Conservation (phyloP, 768 basidiomycete genomes). For the Pleurotus tuoliensis region DNA sequence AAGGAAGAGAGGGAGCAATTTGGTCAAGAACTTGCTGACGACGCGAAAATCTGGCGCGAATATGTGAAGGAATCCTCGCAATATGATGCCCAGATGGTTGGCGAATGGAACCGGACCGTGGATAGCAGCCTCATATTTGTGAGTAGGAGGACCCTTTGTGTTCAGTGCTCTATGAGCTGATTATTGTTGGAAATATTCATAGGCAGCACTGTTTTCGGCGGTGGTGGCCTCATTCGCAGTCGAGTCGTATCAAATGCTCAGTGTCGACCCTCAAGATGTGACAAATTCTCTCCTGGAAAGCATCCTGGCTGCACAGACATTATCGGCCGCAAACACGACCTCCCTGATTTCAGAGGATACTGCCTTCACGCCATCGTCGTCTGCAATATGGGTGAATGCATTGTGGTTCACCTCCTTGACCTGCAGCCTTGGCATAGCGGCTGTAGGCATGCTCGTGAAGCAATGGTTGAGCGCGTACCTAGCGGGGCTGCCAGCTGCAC, state of each 20-base stretch:
- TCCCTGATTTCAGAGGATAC: neutral
- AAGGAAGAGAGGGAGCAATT: neutral
- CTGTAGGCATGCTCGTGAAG: conserved; percentile 15
- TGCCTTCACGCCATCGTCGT: conserved; percentile 6
- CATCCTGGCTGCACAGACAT: conserved; percentile 7
- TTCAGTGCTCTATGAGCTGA: neutral
- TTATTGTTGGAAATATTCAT: neutral
- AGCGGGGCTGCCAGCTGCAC: conserved; percentile 10
- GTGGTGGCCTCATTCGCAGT: conserved; percentile 14
- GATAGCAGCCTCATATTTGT: conserved; percentile 16
- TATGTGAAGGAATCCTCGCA: conserved; percentile 8
- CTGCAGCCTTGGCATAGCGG: conserved; percentile 13
- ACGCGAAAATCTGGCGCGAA: conserved; percentile 10
- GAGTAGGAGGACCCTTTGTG: neutral
- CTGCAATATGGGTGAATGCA: conserved; percentile 15
- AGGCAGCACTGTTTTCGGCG: conserved; percentile 17
- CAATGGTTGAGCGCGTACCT: conserved; percentile 14
- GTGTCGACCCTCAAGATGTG: conserved; percentile 12
- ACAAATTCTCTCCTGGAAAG: conserved; percentile 11
- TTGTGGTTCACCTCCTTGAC: conserved; percentile 15
- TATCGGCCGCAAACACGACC: neutral
- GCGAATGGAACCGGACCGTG: conserved; percentile 12
- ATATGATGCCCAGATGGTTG: conserved; percentile 3
- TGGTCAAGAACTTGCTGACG: conserved; percentile 9
- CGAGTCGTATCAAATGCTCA: conserved; percentile 8